Evolutionary conservation across 2,329 filamentous ascomycete species (phyloP).

Genomic region (Tolypocladium endophyticum): DNA sequence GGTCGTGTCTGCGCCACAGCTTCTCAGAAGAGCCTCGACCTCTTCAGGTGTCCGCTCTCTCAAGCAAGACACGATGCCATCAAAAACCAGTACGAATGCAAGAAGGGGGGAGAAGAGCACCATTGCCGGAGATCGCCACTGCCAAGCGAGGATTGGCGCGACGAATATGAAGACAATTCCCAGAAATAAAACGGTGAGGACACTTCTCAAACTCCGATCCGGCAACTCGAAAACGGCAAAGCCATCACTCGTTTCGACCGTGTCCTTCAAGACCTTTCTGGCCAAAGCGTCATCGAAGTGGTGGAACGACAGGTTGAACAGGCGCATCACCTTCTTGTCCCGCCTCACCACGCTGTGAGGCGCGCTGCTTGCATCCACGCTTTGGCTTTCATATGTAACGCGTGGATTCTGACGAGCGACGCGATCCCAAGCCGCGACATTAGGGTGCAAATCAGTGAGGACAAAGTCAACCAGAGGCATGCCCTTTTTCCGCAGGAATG

Average conservation of each 20-base stretch:
- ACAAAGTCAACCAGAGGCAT: constrained; percentile 41
- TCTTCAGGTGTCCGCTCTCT: constrained; percentile 58
- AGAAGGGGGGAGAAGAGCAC: constrained; percentile 40
- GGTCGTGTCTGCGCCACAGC: constrained; percentile 31
- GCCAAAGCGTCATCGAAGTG: constrained; percentile 61
- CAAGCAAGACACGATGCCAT: constrained; percentile 57
- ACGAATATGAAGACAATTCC: constrained; percentile 39
- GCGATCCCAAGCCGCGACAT: constrained; percentile 47
- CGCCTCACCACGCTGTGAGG: constrained; percentile 36
- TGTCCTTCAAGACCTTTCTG: constrained; percentile 49
- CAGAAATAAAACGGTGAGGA: constrained; percentile 42
- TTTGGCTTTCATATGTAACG: constrained; percentile 46
- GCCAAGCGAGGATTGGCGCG: constrained; percentile 42
- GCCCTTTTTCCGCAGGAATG: constrained; percentile 17
- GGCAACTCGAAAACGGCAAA: constrained; percentile 70
- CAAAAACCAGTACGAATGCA: constrained; percentile 57
- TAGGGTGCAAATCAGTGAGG: constrained; percentile 56
- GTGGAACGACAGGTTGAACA: constrained; percentile 69
- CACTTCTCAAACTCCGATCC: constrained; percentile 45
- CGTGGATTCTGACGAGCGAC: constrained; percentile 41
- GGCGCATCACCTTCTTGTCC: constrained; percentile 47
- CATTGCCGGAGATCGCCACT: constrained; percentile 39
- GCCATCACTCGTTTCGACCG: constrained; percentile 52
- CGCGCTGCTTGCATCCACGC: constrained; percentile 55
- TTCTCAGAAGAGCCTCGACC: constrained; percentile 47